A percentile compares a stretch with the other conserved stretches of the same genome.
Conservation (phyloP, 2,329 filamentous ascomycete genomes). For the Fusarium sp. region DNA sequence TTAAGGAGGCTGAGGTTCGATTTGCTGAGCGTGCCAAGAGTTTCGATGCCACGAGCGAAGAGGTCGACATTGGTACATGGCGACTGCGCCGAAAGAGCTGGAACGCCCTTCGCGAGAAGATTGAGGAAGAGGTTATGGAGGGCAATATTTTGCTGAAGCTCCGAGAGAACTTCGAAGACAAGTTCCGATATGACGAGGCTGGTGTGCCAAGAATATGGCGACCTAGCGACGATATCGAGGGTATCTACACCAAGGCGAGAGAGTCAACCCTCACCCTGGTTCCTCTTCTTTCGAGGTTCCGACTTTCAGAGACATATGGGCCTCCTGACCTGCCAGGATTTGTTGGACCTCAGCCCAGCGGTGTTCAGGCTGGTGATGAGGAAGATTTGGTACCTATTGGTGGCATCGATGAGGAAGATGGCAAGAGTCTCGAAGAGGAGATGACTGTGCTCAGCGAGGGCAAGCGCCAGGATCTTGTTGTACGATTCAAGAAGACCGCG, state of each 20-base stretch:
- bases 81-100: constrained; percentile 92
- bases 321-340: constrained; percentile 86
- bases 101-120: constrained; percentile 87
- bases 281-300: constrained; percentile 87
- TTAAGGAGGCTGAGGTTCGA: constrained; percentile 84
- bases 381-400: constrained; percentile 91
- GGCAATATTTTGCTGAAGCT: constrained; percentile 95
- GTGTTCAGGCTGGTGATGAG: constrained; percentile 83
- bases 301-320: constrained; percentile 76
- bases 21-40: constrained; percentile 91
- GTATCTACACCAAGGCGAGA: constrained; percentile 88
- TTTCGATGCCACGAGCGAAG: constrained; percentile 90
- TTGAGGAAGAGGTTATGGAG: constrained; percentile 98
- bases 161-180: constrained; percentile 98
- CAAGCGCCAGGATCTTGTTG: constrained; percentile 90
- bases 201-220: constrained; percentile 97
- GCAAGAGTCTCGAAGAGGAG: constrained; percentile 94
- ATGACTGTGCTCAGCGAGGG: constrained; percentile 93
- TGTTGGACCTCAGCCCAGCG: constrained; percentile 80
- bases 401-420: constrained; percentile 93
- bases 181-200: constrained; percentile 96
- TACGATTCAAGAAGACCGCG: constrained; percentile 97
- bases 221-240: constrained; percentile 96
- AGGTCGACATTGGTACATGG: constrained; percentile 94
- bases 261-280: constrained; percentile 93